phyloP scores from a whole-genome alignment of 768 basidiomycete genomes.

The Phlebiopsis flavidoalba region DNA sequence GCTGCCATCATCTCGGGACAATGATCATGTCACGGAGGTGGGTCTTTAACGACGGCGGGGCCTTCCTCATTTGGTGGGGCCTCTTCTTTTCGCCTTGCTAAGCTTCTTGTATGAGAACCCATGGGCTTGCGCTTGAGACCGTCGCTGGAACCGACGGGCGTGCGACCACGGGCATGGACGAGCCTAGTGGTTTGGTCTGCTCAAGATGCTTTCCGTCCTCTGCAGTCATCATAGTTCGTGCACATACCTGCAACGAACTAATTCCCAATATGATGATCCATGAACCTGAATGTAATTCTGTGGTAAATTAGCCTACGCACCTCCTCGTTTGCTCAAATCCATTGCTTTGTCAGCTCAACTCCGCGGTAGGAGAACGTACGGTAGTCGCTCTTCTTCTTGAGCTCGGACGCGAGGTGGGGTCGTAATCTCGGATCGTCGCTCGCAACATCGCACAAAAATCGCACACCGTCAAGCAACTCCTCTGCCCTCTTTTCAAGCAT shows the following conservation, averaged over 20 bases:
- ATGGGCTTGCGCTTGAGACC: constrained; percentile 98
- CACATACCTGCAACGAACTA: constrained; percentile 78
- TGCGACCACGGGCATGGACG: constrained; percentile 97
- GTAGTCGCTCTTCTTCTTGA: constrained; percentile 99
- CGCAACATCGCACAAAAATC: constrained; percentile 25
- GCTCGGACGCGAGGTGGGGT: constrained; percentile 92
- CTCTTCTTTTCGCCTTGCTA: constrained; percentile 99
- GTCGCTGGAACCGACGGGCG: constrained; percentile 98
- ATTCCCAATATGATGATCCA: not conserved
- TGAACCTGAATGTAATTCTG: constrained; percentile 4
- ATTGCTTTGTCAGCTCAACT: constrained; percentile 95
- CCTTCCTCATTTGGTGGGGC: constrained; percentile 99
- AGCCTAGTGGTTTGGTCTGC: constrained; percentile 48
- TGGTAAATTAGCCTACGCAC: constrained; percentile 41
- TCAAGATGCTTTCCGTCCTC: not conserved
- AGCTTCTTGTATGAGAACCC: constrained; percentile 99
- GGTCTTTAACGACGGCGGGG: constrained; percentile 97
- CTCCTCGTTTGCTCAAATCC: constrained; percentile 92
- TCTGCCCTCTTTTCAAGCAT: not conserved
- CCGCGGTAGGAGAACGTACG: constrained; percentile 99
- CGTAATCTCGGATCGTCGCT: constrained; percentile 86
- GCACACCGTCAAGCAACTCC: constrained; percentile 20
- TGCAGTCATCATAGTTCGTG: not conserved
- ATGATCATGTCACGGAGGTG: constrained; percentile 99
- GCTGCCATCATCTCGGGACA: constrained; percentile 99